Evolutionary conservation across 306 rosid genomes (phyloP), one percentile per base, ranked within the genome.

Genomic region (Begonia fuchsioides): DNA sequence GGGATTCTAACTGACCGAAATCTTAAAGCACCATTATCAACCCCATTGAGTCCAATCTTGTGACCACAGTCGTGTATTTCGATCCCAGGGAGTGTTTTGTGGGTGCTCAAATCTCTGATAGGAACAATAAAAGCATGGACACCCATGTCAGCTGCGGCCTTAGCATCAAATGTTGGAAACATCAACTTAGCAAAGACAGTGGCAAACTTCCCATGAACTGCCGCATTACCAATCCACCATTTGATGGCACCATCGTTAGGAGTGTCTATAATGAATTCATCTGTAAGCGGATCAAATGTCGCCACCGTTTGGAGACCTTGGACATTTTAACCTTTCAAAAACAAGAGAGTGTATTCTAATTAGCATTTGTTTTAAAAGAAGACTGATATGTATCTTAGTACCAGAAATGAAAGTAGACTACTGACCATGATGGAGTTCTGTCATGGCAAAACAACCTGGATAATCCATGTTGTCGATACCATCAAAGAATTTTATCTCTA

Each of bases 151-250:
- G 92, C 60, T 47, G 58, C 51, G 66, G 78, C 88, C 58, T 73
- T 84, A 17, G 63, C 13, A 49, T 75, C 82, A 63, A 76, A 74
- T 48, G 75, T 65, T 13, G 92, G 98, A 65, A 90, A 61, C 59
- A 75, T 44, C 62, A 90, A 63, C 74, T 79, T 77, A 10, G 98
- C 95, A 50, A 90, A 90, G 60, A 90, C 95, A 39, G 87, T 59
- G 49, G 98, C 94, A 68, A 90, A 79, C 68, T 90, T 90, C 46
- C 98, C 98, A 47, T 90, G 98, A 65, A 84, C 94, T 3, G 98
- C 98, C 46, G 98, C 98, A 67, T 90, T 90, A 14, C 98, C 98
- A 58, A 90, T 90, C 98, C 98, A 90, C 98, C 98, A 90, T 73
- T 84, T 90, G 67, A 90, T 84, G 60, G 98, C 95, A 55, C 98